phyloP scores from a whole-genome alignment of 192 early-diverging fungal species.

The Dissophora ornata region DNA sequence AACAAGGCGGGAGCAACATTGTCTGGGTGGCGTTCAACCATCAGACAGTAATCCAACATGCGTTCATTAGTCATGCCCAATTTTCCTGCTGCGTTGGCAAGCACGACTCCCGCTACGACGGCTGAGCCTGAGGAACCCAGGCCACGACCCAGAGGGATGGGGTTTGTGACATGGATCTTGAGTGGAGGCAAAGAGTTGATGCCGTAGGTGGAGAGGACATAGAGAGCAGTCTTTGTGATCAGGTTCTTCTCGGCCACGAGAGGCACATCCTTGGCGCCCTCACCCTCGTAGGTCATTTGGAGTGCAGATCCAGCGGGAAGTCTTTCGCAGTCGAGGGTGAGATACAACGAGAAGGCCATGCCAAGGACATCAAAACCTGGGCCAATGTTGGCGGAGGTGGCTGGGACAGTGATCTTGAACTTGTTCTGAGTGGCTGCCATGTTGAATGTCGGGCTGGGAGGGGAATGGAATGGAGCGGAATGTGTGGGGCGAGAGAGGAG shows the following conservation, averaged over 20 bases:
- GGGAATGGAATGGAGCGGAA: background rate
- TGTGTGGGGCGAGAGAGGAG: background rate
- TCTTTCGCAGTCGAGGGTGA: conserved; percentile 72
- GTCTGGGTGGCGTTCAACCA: conserved; percentile 98
- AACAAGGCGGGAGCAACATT: conserved; percentile 95
- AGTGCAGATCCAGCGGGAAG: conserved; percentile 35
- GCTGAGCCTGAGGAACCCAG: conserved; percentile 97
- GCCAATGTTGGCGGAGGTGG: conserved; percentile 97
- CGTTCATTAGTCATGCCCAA: conserved; percentile 77
- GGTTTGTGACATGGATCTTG: conserved; percentile 84
- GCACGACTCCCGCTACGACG: conserved; percentile 90
- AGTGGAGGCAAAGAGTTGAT: conserved; percentile 72
- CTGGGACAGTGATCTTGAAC: conserved; percentile 85
- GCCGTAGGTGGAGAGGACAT: conserved; percentile 82
- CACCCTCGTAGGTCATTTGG: conserved; percentile 71
- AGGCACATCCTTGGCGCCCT: conserved; percentile 82
- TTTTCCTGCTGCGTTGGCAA: conserved; percentile 81
- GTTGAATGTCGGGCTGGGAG: background rate
- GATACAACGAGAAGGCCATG: conserved; percentile 87
- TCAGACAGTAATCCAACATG: conserved; percentile 90
- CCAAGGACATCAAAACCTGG: conserved; percentile 98
- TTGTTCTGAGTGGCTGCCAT: conserved; percentile 40
- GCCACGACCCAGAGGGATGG: conserved; percentile 95
- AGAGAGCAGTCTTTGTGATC: conserved; percentile 92
- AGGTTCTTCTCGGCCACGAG: conserved; percentile 84